Evolutionary conservation across 2,329 filamentous ascomycete genomes (phyloP), one percentile per base, ranked within the genome.

Genomic region (Grosmannia serpens): DNA sequence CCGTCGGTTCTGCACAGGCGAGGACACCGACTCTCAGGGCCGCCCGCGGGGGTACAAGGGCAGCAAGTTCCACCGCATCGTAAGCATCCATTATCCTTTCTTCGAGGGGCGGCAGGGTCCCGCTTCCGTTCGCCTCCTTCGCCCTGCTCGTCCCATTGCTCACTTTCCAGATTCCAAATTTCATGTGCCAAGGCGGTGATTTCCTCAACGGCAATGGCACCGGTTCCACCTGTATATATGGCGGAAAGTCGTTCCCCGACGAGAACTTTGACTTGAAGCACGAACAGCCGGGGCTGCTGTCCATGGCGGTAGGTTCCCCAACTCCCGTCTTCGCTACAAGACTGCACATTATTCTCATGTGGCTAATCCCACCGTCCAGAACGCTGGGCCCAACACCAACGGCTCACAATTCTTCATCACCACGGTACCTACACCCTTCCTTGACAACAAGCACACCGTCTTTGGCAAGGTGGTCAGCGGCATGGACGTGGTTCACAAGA

Each of bases 331-430:
- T 9, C 13, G 5, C 15, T 22, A 35, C 10, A n/a, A 6, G 35
- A 5, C 49, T 26, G 9, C 44, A 17, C 35, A 24, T 13, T 20
- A 15, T n/a, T 47, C 7, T 13, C 26, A 33, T 50, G 13, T 49
- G n/a, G 20, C 54, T 22, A 20, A 24, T 26, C 6, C 10, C 13
- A 17, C 24, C 11, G 4, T 8, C 35, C 62, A 94, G 87, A 96
- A 96, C 70, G 88, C 88, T 31, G 92, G 92, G 1, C 88, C 89
- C 57, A 88, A 96, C 73, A 92, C 89, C 64, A 97, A 97, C 71
- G 94, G 94, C 44, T 91, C 85, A 60, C 94, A 97, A 69, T 99
- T 99, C 78, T 99, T 99, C 79, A 92, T 97, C 75, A 96, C 91
- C 2, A 94, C 89, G 0, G 87, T 87, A 2, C 79, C 88, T 6